Evolutionary conservation across 2,329 filamentous ascomycete genomes (phyloP).

Genomic region (Pseudopyrenochaeta lycopersici): DNA sequence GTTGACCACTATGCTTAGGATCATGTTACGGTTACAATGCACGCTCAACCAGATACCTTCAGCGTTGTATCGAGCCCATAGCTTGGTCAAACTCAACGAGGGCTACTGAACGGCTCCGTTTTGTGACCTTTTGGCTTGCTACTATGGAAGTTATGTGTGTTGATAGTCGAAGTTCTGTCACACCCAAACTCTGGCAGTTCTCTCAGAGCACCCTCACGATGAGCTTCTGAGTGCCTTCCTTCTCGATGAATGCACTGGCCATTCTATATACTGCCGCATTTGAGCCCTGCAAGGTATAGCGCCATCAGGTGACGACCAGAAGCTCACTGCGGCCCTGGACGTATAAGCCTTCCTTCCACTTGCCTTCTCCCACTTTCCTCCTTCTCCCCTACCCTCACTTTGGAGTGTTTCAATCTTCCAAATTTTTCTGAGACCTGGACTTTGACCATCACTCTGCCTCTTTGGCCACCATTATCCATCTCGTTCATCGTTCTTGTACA

Average conservation of each 20-base stretch:
- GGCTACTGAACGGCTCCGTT: conserved; percentile 22
- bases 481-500: conserved; percentile 30
- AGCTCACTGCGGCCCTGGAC: neutral
- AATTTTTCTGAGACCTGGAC: conserved; percentile 24
- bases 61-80: conserved; percentile 1
- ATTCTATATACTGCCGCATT: conserved; percentile 12
- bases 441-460: conserved; percentile 20
- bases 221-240: conserved; percentile 2
- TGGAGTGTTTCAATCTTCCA: conserved; percentile 12
- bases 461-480: conserved; percentile 17
- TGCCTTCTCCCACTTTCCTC: conserved; percentile 23
- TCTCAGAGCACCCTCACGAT: conserved; percentile 6
- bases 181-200: conserved; percentile 1
- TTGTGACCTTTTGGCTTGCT: conserved; percentile 4
- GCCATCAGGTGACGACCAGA: conserved; percentile 14
- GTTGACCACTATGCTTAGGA: conserved; percentile 21
- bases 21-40: conserved; percentile 26
- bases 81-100: conserved; percentile 30
- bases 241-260: conserved; percentile 11
- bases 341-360: conserved; percentile 19
- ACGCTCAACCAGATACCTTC: conserved; percentile 14
- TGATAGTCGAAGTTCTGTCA: conserved; percentile 3
- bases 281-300: conserved; percentile 11
- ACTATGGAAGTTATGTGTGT: conserved; percentile 6
- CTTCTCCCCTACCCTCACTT: conserved; percentile 14